phyloP scores from a whole-genome alignment of 208 protist species.

The Phytomonas sp. region DNA sequence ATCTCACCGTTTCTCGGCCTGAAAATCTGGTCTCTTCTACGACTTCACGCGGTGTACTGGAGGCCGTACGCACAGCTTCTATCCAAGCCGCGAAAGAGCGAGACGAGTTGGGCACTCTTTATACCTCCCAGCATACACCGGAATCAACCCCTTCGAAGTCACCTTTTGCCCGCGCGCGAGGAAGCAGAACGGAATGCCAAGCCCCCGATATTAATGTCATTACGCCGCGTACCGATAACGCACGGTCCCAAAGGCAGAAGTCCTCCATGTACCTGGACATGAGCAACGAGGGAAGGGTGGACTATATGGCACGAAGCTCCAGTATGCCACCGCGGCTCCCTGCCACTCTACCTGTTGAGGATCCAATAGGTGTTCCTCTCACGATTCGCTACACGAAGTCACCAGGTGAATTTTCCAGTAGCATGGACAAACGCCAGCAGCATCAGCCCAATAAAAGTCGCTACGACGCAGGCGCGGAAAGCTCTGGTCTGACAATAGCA shows the following conservation, averaged over 20 bases:
- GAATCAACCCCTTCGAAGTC: not conserved
- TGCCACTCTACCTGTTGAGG: not conserved
- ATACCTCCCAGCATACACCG: not conserved
- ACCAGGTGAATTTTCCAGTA: not conserved
- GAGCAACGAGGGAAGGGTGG: not conserved
- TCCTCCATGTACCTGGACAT: not conserved
- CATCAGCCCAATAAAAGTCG: not conserved
- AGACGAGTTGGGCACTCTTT: constrained; percentile 1
- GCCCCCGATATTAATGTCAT: not conserved
- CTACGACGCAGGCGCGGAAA: not conserved
- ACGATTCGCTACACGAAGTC: not conserved
- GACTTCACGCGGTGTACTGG: constrained; percentile 27
- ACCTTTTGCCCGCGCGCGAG: not conserved
- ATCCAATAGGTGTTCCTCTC: not conserved
- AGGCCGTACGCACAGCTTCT: constrained; percentile 32
- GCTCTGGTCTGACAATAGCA: not conserved
- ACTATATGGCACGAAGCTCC: not conserved
- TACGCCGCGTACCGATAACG: not conserved
- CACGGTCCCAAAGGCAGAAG: not conserved
- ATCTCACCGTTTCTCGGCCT: constrained; percentile 23
- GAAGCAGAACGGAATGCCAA: not conserved
- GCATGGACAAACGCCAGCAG: not conserved
- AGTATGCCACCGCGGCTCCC: not conserved
- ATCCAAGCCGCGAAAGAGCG: constrained; percentile 22
- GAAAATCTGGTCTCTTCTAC: constrained; percentile 36